These are phyloP conservation scores for Halophytophthora batemanensis DNA, from an alignment of 352 stramenopile species.

Conservation along the genomic window DNA sequence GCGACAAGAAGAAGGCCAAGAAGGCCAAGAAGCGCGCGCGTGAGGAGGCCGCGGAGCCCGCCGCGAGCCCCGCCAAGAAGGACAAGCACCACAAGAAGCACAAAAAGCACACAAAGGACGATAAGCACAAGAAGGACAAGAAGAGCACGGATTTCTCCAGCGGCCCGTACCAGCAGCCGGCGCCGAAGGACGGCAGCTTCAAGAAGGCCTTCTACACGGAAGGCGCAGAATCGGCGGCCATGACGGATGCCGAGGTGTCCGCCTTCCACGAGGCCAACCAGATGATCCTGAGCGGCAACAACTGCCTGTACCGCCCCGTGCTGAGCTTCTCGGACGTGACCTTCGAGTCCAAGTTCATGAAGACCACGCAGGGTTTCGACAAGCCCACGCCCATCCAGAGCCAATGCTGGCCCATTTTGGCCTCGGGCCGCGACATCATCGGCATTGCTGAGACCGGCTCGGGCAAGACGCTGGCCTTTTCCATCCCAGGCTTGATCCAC, in stretches of 20 bases:
- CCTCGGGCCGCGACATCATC: slow-evolving; percentile 86
- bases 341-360: slow-evolving; percentile 88
- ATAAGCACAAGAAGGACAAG: slow-evolving; percentile 26
- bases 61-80: slow-evolving; percentile 21
- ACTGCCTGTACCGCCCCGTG: slow-evolving; percentile 86
- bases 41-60: slow-evolving; percentile 16
- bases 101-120: slow-evolving; percentile 58
- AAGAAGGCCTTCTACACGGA: slow-evolving; percentile 87
- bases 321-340: slow-evolving; percentile 69
- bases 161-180: slow-evolving; percentile 71
- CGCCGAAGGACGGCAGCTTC: slow-evolving; percentile 65
- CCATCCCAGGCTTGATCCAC: slow-evolving; percentile 89
- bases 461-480: slow-evolving; percentile 97
- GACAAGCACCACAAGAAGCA: slow-evolving; percentile 37
- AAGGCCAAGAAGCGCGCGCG: slow-evolving; percentile 32
- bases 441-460: slow-evolving; percentile 93
- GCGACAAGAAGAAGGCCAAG: slow-evolving; percentile 38
- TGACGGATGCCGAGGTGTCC: slow-evolving; percentile 73
- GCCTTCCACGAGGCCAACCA: slow-evolving; percentile 86
- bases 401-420: slow-evolving; percentile 94
- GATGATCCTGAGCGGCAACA: slow-evolving; percentile 83
- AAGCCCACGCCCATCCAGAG: slow-evolving; percentile 97
- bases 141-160: slow-evolving; percentile 55
- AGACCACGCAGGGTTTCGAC: slow-evolving; percentile 83
- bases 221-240: slow-evolving; percentile 58